Evolutionary conservation across 176 grass and related monocot genomes (phyloP), one percentile per base, ranked within the genome.

Genomic region (Melocanna baccifera): DNA sequence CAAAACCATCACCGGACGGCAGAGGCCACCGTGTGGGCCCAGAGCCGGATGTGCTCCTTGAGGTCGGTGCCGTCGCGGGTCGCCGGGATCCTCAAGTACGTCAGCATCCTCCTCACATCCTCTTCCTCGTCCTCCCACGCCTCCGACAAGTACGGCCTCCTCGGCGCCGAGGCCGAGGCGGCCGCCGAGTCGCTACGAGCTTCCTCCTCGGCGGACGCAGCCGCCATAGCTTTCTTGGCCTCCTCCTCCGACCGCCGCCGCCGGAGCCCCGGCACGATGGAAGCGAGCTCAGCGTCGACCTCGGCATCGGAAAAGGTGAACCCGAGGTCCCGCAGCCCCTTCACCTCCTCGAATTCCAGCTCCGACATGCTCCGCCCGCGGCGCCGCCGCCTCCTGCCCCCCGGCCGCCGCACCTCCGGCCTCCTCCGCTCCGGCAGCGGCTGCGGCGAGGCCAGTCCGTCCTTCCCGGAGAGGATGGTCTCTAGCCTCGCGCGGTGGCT

Each of bases 11-110:
- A 99, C 28, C 81, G 50, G 73, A 99, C 91, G 48, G 89, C 86
- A 6, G 96, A 96, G 32, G 93, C 96, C 1, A 99, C 96, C 11
- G 87, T 91, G 73, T 99, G 93, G n/a, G 96, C 93, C 96, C 96
- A 99, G 20, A 88, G 75, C 9, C 88, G 85, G 63, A 99, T 78
- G 68, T 96, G 83, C 83, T 94, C 89, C 88, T 99, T 99, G 16
- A 96, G 58, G 30, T 92, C 75, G n/a, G 34, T 19, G 28, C 85
- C 86, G 47, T 70, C 91, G 53, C 69, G 81, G 73, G 73, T 66
- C 5, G 50, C 47, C 23, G 90, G 85, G 63, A 99, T 82, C 29
- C 68, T 81, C 89, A 86, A 96, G 74, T 91, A 85, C 16, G 48
- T 87, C 43, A 99, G 66, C 86, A 89, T 58, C 70, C 37, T 18